Conservation (phyloP, 202 grass and related monocot genomes). For the Bolboschoenoplectus hybrid region DNA sequence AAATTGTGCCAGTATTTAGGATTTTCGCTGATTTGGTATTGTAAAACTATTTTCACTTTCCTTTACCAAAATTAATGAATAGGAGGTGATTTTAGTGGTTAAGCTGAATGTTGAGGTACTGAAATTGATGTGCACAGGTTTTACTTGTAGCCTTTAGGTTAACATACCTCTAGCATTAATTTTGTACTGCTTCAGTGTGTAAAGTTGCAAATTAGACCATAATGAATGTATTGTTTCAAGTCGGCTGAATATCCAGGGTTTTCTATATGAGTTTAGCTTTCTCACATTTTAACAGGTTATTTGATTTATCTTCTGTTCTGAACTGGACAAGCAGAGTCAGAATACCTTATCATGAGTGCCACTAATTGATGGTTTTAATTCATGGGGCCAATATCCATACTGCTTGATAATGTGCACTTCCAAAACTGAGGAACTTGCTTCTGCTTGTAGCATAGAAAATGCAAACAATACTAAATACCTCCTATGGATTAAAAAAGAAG, state of each 20-base stretch:
- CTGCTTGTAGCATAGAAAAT: not conserved
- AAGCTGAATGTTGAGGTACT: conserved; percentile 5
- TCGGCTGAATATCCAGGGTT: not conserved
- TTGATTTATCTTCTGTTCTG: not conserved
- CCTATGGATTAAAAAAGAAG: not conserved
- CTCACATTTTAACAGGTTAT: not conserved
- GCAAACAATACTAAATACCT: not conserved
- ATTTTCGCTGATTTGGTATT: conserved; percentile 19
- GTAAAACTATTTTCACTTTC: conserved; percentile 6
- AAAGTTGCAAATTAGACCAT: not conserved
- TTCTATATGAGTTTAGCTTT: not conserved
- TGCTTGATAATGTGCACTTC: conserved; percentile 10
- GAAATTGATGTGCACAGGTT: not conserved
- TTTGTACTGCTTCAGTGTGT: not conserved
- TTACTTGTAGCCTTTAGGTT: not conserved
- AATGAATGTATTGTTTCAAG: conserved; percentile 4
- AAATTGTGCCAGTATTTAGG: not conserved
- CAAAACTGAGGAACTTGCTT: not conserved
- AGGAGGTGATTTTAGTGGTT: not conserved
- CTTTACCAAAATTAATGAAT: conserved; percentile 24
- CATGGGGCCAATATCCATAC: not conserved
- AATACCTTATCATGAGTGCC: not conserved
- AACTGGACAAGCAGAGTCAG: not conserved
- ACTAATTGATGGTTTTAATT: not conserved
- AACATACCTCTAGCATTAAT: not conserved